These are phyloP conservation scores for Rhazya stricta DNA, from an alignment of 257 asterid species.

Conservation along the genomic window DNA sequence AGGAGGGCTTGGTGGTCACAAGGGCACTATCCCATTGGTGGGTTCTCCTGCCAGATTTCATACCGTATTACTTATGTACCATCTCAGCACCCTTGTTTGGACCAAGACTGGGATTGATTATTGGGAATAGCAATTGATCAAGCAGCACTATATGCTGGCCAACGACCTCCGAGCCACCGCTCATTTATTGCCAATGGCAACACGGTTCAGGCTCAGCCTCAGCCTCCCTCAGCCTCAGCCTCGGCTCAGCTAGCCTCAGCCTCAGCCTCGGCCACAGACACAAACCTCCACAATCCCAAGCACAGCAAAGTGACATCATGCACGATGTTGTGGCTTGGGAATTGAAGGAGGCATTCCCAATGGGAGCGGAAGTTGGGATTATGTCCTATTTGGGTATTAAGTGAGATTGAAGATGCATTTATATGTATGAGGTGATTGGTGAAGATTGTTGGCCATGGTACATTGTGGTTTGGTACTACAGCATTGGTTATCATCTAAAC, in stretches of 20 bases:
- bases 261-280: slow-evolving; percentile 8
- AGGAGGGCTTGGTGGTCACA: slow-evolving; percentile 52
- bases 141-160: slow-evolving; percentile 29
- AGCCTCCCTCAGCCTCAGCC: slow-evolving; percentile 12
- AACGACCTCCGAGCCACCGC: slow-evolving; percentile 30
- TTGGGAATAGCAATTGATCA: slow-evolving; percentile 42
- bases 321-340: no score
- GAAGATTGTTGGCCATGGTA: no score
- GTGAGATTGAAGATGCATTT: no score
- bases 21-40: slow-evolving; percentile 33
- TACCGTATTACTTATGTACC: slow-evolving; percentile 44
- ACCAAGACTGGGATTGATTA: slow-evolving; percentile 35
- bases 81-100: slow-evolving; percentile 33
- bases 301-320: slow-evolving; percentile 4
- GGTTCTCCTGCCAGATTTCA: slow-evolving; percentile 43
- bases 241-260: no score
- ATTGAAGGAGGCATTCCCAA: no score
- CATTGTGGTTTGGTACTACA: no score
- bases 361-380: no score
- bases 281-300: slow-evolving; percentile 3
- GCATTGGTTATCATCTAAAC: no score
- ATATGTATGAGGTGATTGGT: no score
- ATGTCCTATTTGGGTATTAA: background rate
- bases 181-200: slow-evolving; percentile 38
- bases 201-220: no score